Base-by-base conservation (phyloP, 306 rosid genomes). In the Carpinus fangiana region DNA sequence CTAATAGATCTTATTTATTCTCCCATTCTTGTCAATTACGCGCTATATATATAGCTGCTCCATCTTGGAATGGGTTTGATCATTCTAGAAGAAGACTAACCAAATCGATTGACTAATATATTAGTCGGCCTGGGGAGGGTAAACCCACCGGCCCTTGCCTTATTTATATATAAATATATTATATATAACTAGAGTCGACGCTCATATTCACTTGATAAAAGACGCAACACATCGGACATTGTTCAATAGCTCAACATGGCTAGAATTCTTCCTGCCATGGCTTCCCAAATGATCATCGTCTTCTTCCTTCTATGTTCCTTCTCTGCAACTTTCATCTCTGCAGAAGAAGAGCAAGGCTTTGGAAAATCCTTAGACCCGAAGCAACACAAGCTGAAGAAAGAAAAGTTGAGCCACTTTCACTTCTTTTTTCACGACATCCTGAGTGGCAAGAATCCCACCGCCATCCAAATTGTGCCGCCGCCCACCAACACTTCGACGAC, bases 401-500 rank as follows among this genome's bases (percentile, higher is more conserved):
- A 93, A 45, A 91, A 87, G 72, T 87, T 91, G 0, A 89, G 84
- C 74, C 94, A 88, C 48, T 73, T 93, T 16, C 86, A 68, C n/a
- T 21, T 93, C 18, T 93, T 85, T 43, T 91, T 91, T 90, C 97
- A 89, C 51, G 97, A 93, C 67, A 71, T 88, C 45, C 73, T 83
- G 1, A 73, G 85, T 71, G 90, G 89, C 16, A 23, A 0, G 0
- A 78, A 75, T n/a, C 86, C 90, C 11, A 80, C 84, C 3, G 78
- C 88, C 0, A 23, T 87, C 2, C 0, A 5, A 14, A 55, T 87
- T 18, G 83, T 84, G 28, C 53, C 69, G 6, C 28, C 88, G 48
- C 66, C 75, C 7, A 0, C 10, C 13, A 87, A 87, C 73, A 2
- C 73, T 1, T 70, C 83, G 7, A 51, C 28, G 50, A 78, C 88